Base-by-base conservation (phyloP, 202 grass and related monocot genomes). In the Zizania palustris region DNA sequence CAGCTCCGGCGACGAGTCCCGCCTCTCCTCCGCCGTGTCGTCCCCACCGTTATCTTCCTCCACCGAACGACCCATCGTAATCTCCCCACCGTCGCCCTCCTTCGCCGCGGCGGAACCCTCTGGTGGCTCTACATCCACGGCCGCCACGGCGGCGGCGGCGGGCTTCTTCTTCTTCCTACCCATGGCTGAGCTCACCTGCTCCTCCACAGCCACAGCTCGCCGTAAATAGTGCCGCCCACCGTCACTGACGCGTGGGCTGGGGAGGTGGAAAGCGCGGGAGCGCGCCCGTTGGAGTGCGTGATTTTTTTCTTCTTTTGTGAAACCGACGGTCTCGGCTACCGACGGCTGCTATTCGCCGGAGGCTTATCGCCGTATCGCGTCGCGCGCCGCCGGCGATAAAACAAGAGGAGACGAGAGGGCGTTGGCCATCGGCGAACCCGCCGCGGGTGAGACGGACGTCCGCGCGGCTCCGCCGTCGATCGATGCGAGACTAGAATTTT, bases 1-100 rank as follows among this genome's bases (percentile, higher is more conserved):
- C n/a, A 1, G 36, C 59, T 76, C 81, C 13, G 78, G 16, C 54
- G 73, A 85, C 4, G 54, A 13, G 16, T 75, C 66, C 45, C 51
- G 15, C 79, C n/a, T 58, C 19, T 9, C 35, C 16, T 44, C 42
- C 28, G 22, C 63, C 3, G 16, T 14, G 11, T 19, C 6, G 11
- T 45, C 65, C 3, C 42, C 21, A 13, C 44, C 66, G 12, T 9
- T 2, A 3, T 1, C 44, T 16, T 1, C 44, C 66, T 35, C 66
- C 21, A 16, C 44, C 13, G 45, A 48, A 45, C 15, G 51, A 55
- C 4, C 19, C n/a, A 55, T 8, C 3, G 51, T 20, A 9, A 4
- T 3, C 6, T 69, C 66, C 2, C 44, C 4, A 5, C 40, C 66
- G 5, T 13, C 0, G 18, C 0, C 43, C 44, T 4, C 43, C 66